These are phyloP conservation scores for Fistulinella staudtii DNA, from an alignment of 1,284 basidiomycete species.

Conservation along the genomic window DNA sequence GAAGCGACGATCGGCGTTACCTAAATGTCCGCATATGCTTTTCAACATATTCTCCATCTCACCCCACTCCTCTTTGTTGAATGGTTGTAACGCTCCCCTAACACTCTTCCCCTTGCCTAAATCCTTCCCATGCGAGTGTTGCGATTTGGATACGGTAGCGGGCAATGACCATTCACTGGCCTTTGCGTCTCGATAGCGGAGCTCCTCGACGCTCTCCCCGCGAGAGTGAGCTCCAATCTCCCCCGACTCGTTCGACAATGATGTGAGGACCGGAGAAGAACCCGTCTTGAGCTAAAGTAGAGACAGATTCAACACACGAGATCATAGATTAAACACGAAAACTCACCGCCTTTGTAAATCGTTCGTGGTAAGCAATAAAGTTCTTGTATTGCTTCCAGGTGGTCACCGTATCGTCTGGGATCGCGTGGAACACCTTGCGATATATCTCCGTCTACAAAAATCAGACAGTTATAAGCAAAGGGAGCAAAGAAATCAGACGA, in stretches of 20 bases:
- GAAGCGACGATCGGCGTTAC: conserved; percentile 39
- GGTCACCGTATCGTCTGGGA: conserved; percentile 86
- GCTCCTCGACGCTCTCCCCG: conserved; percentile 20
- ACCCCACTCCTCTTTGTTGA: conserved; percentile 77
- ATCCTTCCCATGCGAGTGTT: conserved; percentile 24
- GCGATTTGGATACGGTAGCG: conserved; percentile 9
- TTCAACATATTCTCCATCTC: conserved; percentile 84
- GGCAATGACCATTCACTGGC: conserved; percentile 18
- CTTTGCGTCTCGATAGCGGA: conserved; percentile 13
- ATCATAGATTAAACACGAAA: not conserved
- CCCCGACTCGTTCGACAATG: conserved; percentile 54
- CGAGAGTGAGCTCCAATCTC: conserved; percentile 35
- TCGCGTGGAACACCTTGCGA: conserved; percentile 88
- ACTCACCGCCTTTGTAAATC: conserved; percentile 64
- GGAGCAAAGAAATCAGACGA: conserved; percentile 6
- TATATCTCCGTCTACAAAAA: conserved; percentile 80
- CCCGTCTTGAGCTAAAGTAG: conserved; percentile 44
- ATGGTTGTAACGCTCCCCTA: conserved; percentile 57
- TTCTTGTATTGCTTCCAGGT: conserved; percentile 96
- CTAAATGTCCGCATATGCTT: conserved; percentile 80
- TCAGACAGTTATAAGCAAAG: conserved; percentile 8
- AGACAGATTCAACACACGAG: conserved; percentile 1
- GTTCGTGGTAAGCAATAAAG: conserved; percentile 74
- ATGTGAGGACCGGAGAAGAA: conserved; percentile 41
- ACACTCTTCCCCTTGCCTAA: conserved; percentile 28